Conservation (phyloP, 495 filamentous ascomycete genomes). For the Penicillium fimorum region DNA sequence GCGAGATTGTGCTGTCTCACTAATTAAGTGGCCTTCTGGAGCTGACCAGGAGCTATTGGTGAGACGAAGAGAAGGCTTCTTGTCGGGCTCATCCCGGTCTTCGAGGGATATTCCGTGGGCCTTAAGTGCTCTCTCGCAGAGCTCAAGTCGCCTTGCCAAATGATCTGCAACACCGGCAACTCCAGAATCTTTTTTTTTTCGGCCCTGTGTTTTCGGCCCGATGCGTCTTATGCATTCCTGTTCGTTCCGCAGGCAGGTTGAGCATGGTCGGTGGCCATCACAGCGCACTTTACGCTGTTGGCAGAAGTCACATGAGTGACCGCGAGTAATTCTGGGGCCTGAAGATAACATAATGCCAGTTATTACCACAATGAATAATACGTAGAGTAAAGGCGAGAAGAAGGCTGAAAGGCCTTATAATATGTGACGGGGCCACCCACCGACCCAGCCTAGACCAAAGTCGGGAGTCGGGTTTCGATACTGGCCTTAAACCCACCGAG, state of each 20-base stretch:
- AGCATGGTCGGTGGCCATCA: constrained; percentile 5
- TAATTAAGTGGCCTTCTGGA: neutral
- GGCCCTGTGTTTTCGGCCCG: neutral
- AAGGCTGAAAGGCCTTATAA: too few relatives aligned
- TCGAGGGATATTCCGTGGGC: neutral
- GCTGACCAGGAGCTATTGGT: constrained; percentile 1
- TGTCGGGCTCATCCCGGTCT: neutral
- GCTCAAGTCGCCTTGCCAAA: neutral
- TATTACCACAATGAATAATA: neutral
- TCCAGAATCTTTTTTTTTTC: neutral
- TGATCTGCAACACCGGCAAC: neutral
- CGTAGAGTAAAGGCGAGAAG: too few relatives aligned
- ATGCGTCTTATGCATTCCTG: too few relatives aligned
- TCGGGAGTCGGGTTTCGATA: too few relatives aligned
- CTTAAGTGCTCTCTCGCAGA: neutral
- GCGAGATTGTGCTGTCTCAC: neutral
- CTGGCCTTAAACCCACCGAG: too few relatives aligned
- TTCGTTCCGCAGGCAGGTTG: too few relatives aligned
- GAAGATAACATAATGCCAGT: neutral
- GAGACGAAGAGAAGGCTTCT: constrained; percentile 4
- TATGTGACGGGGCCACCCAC: too few relatives aligned
- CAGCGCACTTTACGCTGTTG: constrained; percentile 2
- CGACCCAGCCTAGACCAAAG: too few relatives aligned
- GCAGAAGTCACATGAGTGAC: neutral
- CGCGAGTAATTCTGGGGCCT: neutral